Evolutionary conservation across 345 rosid species (phyloP).

Genomic region (Toxicodendron radicans): DNA sequence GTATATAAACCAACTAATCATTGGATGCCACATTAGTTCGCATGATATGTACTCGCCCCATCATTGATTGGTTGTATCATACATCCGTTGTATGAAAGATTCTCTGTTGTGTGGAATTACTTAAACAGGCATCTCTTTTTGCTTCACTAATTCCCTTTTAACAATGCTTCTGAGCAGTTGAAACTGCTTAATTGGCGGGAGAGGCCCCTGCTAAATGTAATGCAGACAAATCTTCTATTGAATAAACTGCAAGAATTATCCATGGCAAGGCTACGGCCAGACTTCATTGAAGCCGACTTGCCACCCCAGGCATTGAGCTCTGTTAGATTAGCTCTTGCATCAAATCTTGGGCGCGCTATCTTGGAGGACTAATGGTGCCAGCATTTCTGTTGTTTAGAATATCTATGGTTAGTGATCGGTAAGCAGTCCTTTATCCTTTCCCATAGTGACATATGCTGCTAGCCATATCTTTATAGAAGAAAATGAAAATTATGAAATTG

Average conservation of each 20-base stretch:
- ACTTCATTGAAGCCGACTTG: conserved; percentile 56
- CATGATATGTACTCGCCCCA: too few relatives aligned
- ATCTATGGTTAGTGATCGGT: background rate
- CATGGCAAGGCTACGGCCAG: conserved; percentile 69
- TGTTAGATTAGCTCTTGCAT: conserved; percentile 78
- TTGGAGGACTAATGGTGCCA: conserved; percentile 50
- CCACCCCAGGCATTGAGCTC: conserved; percentile 62
- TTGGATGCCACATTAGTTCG: too few relatives aligned
- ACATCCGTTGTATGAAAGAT: too few relatives aligned
- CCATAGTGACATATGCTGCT: background rate
- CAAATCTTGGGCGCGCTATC: conserved; percentile 82
- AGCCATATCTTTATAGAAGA: background rate
- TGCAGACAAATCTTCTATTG: conserved; percentile 70
- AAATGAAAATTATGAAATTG: background rate
- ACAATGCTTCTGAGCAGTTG: conserved; percentile 47
- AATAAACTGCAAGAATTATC: conserved; percentile 85
- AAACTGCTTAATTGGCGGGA: conserved; percentile 76
- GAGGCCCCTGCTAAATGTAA: conserved; percentile 60
- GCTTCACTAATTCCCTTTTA: background rate
- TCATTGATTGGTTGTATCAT: too few relatives aligned
- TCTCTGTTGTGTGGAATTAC: background rate
- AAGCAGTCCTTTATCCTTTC: background rate
- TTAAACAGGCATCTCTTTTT: background rate
- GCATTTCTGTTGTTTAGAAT: background rate
- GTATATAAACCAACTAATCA: too few relatives aligned